Conservation (phyloP, 306 rosid species). For the Castanea sativa region DNA sequence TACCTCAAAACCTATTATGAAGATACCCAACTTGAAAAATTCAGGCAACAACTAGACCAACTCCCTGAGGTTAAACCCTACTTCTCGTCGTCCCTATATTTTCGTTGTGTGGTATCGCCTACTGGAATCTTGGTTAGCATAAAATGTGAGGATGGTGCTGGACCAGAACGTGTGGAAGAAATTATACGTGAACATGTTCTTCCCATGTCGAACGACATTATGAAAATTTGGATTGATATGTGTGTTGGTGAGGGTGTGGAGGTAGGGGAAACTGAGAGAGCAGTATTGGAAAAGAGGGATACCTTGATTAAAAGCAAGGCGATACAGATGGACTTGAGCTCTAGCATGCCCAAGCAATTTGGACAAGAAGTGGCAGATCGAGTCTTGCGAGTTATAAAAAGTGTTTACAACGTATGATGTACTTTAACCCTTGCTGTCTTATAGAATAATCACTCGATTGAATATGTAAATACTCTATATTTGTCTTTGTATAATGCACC, state of each 20-base stretch:
- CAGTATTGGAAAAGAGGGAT: slow-evolving; percentile 21
- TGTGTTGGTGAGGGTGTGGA: slow-evolving; percentile 6
- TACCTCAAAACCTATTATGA: slow-evolving; percentile 23
- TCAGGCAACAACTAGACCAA: not conserved
- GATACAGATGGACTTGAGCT: slow-evolving; percentile 25
- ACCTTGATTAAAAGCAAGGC: slow-evolving; percentile 23
- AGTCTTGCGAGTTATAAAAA: slow-evolving; percentile 21
- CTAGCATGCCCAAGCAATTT: slow-evolving; percentile 22
- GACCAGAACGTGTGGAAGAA: slow-evolving; percentile 4
- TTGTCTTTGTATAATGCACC: no score
- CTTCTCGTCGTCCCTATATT: slow-evolving; percentile 31
- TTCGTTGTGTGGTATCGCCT: slow-evolving; percentile 21
- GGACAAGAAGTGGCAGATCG: slow-evolving; percentile 29
- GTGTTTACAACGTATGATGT: slow-evolving; percentile 8
- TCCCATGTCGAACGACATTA: slow-evolving; percentile 18
- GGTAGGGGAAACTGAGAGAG: slow-evolving; percentile 10
- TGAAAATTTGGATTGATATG: slow-evolving; percentile 24
- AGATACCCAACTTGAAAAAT: slow-evolving; percentile 13
- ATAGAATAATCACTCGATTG: no score
- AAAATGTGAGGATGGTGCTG: slow-evolving; percentile 10
- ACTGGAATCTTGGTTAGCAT: slow-evolving; percentile 25
- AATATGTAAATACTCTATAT: no score
- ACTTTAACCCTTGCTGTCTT: not conserved
- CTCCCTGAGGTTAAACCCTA: slow-evolving; percentile 19
- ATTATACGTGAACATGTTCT: slow-evolving; percentile 5